Conservation (phyloP, 2,329 filamentous ascomycete species). For the Neofusicoccum ribis region DNA sequence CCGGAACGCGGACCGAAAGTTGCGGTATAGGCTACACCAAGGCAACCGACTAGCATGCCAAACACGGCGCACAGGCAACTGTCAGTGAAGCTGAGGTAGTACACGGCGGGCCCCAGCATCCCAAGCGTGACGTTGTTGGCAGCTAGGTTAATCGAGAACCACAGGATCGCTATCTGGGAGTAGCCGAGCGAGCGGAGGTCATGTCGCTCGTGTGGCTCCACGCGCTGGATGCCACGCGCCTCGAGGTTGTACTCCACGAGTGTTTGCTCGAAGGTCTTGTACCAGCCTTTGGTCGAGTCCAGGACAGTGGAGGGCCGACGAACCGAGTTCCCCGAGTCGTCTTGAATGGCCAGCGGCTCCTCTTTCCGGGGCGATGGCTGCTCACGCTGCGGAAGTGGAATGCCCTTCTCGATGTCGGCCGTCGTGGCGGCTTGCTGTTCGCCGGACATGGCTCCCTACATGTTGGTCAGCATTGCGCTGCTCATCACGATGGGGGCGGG, state of each 20-base stretch:
- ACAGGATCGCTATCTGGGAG: constrained; percentile 58
- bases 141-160: constrained; percentile 63
- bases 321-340: not conserved
- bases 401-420: constrained; percentile 13
- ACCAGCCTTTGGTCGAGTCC: constrained; percentile 1
- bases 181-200: constrained; percentile 54
- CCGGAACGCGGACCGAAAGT: constrained; percentile 63
- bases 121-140: constrained; percentile 66
- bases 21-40: constrained; percentile 60
- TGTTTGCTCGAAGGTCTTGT: constrained; percentile 40
- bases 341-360: constrained; percentile 20
- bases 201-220: constrained; percentile 56
- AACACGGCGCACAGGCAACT: constrained; percentile 58
- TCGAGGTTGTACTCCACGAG: constrained; percentile 57
- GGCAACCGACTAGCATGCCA: constrained; percentile 56
- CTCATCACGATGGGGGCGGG: constrained; percentile 20
- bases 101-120: constrained; percentile 62
- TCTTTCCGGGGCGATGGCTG: constrained; percentile 24
- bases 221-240: constrained; percentile 61
- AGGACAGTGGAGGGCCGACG: not conserved
- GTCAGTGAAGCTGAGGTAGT: constrained; percentile 59
- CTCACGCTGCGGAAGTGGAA: not conserved
- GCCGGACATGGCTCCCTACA: constrained; percentile 31
- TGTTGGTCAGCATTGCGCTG: constrained; percentile 19
- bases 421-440: constrained; percentile 9